phyloP scores from a whole-genome alignment of 441 rosid genomes.

The Erodium texanum region DNA sequence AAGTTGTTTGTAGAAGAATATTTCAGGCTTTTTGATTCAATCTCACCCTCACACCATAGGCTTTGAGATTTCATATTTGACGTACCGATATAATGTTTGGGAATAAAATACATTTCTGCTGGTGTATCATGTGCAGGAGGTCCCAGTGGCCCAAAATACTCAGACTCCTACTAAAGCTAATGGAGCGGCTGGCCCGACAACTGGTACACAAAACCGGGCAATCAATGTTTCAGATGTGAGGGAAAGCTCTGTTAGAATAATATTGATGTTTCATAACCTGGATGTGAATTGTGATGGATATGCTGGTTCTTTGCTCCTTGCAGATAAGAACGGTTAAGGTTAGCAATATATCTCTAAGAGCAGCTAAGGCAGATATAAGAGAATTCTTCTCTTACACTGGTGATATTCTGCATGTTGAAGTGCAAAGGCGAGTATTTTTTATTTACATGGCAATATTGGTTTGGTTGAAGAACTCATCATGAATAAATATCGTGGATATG shows the following conservation, averaged over 20 bases:
- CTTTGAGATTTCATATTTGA: too few relatives aligned
- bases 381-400: conserved; percentile 73
- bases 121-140: neutral
- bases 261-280: too few relatives aligned
- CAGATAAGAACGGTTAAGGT: conserved; percentile 59
- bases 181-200: conserved; percentile 22
- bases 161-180: neutral
- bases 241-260: neutral
- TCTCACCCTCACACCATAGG: too few relatives aligned
- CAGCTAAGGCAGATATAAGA: conserved; percentile 36
- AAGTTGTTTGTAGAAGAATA: too few relatives aligned
- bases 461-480: conserved; percentile 11
- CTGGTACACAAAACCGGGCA: conserved; percentile 25
- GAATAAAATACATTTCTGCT: neutral
- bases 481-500: conserved; percentile 5
- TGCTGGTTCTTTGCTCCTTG: conserved; percentile 1
- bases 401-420: conserved; percentile 47
- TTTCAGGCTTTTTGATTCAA: too few relatives aligned
- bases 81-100: too few relatives aligned
- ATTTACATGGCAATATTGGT: neutral
- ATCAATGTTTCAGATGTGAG: conserved; percentile 23
- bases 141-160: too few relatives aligned
- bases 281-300: too few relatives aligned
- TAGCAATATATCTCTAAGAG: conserved; percentile 43
- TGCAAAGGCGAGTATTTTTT: conserved; percentile 34